Evolutionary conservation across 2,329 filamentous ascomycete species (phyloP).

Genomic region (Fusarium metavorans): DNA sequence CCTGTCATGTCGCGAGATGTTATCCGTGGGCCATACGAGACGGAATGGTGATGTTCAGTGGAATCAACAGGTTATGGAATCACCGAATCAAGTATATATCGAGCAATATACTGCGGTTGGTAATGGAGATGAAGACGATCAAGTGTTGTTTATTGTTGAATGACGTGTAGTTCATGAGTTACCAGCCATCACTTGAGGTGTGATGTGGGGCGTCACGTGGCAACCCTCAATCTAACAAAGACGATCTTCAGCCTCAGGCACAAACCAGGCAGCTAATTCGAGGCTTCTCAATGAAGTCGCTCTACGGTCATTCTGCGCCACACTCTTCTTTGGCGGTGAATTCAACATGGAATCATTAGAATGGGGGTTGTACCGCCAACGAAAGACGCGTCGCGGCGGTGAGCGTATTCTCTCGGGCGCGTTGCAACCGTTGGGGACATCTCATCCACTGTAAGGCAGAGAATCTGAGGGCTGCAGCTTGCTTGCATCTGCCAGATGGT

Average conservation of each 20-base stretch:
- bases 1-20: neutral
- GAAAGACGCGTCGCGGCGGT: conserved; percentile 4
- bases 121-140: neutral
- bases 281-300: neutral
- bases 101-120: neutral
- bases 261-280: neutral
- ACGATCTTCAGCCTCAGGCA: conserved; percentile 25
- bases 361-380: neutral
- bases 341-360: neutral
- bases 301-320: neutral
- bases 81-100: too few relatives aligned
- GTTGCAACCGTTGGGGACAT: neutral
- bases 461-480: neutral
- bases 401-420: neutral
- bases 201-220: neutral
- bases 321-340: conserved; percentile 8
- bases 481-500: conserved; percentile 2
- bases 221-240: neutral
- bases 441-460: neutral
- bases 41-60: neutral
- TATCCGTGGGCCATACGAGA: neutral
- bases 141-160: neutral
- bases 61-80: neutral
- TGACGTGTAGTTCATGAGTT: neutral
- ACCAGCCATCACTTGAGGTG: neutral